Conservation (phyloP, 495 filamentous ascomycete genomes). For the Penicillium arizonense region DNA sequence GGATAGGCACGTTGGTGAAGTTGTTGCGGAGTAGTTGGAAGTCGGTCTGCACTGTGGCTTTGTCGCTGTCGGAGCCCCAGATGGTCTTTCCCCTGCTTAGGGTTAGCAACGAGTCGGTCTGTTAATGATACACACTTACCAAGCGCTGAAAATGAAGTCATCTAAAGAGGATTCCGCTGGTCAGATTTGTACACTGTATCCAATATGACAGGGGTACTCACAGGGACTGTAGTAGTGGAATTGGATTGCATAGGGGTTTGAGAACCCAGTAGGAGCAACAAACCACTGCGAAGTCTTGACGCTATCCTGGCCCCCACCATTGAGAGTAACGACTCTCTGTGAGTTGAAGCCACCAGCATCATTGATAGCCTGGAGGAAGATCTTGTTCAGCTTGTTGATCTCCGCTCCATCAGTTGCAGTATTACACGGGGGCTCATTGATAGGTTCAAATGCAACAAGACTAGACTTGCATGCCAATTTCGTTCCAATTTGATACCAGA, state of each 20-base stretch:
- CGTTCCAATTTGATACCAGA: constrained; percentile 60
- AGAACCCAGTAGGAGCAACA: constrained; percentile 42
- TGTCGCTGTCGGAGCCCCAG: constrained; percentile 57
- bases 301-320: constrained; percentile 49
- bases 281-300: constrained; percentile 56
- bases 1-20: constrained; percentile 52
- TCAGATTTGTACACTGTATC: not conserved
- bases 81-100: constrained; percentile 53
- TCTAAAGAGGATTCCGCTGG: constrained; percentile 11
- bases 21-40: constrained; percentile 50
- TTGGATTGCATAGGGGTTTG: constrained; percentile 60
- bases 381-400: constrained; percentile 55
- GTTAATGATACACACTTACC: constrained; percentile 12
- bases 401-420: constrained; percentile 48
- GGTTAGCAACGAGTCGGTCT: not conserved
- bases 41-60: constrained; percentile 47
- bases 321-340: constrained; percentile 56
- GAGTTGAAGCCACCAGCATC: constrained; percentile 56
- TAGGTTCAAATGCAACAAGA: constrained; percentile 56
- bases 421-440: constrained; percentile 58
- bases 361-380: constrained; percentile 55
- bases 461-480: constrained; percentile 54
- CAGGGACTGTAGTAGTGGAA: constrained; percentile 65
- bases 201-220: constrained; percentile 21
- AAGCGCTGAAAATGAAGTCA: constrained; percentile 52